phyloP scores from a whole-genome alignment of 2,329 filamentous ascomycete species.

The Botryotinia calthae region DNA sequence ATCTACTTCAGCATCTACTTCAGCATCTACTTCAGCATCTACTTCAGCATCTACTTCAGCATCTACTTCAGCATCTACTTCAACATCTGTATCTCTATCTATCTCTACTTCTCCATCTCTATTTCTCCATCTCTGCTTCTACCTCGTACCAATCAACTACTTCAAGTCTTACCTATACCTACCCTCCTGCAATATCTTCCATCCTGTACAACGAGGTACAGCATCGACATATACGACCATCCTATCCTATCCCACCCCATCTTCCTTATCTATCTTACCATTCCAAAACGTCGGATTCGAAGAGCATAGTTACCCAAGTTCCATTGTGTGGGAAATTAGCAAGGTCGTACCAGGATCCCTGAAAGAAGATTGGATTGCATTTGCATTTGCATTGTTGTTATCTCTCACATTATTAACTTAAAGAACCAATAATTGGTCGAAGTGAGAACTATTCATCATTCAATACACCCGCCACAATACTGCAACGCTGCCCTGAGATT shows the following conservation, averaged over 20 bases:
- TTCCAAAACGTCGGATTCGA: not conserved
- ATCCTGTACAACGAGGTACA: not conserved
- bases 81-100: not conserved
- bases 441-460: not conserved
- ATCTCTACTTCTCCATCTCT: too few relatives aligned
- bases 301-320: not conserved
- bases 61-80: not conserved
- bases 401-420: not conserved
- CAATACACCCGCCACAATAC: not conserved
- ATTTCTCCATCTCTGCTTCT: too few relatives aligned
- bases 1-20: too few relatives aligned
- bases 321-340: not conserved
- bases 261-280: constrained; percentile 4
- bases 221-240: constrained; percentile 1
- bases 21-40: not conserved
- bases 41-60: not conserved
- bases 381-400: not conserved
- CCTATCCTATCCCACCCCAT: not conserved
- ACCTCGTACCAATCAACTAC: not conserved
- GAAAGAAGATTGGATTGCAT: not conserved
- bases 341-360: not conserved
- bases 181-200: not conserved
- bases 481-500: not conserved
- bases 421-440: not conserved
- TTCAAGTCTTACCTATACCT: not conserved